Evolutionary conservation across 805 yeast species (phyloP).

Genomic region (Candida tammaniensis): DNA sequence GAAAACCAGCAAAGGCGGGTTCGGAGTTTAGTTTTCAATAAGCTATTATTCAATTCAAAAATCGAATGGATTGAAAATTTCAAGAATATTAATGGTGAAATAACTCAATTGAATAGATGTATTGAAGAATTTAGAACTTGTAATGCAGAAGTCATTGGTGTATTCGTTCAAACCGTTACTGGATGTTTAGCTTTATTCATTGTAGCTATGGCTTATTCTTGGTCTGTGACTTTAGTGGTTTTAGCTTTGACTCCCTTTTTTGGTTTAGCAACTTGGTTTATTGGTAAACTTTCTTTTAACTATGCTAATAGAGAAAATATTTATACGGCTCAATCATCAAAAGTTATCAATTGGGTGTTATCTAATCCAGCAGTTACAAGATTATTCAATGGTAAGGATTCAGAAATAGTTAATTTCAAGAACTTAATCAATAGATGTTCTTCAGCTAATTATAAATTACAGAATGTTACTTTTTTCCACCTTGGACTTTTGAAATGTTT

Average conservation of each 20-base stretch:
- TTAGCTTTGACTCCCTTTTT: slow-evolving; percentile 73
- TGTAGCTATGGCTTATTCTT: slow-evolving; percentile 72
- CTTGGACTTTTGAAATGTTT: slow-evolving; percentile 54
- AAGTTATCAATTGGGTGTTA: slow-evolving; percentile 68
- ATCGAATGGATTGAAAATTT: slow-evolving; percentile 61
- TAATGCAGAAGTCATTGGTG: slow-evolving; percentile 62
- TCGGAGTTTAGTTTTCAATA: slow-evolving; percentile 42
- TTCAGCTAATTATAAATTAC: slow-evolving; percentile 37
- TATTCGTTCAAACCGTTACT: slow-evolving; percentile 51
- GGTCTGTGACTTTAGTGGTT: slow-evolving; percentile 82
- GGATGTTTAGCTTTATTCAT: slow-evolving; percentile 54
- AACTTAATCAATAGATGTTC: slow-evolving; percentile 35
- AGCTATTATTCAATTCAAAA: slow-evolving; percentile 45
- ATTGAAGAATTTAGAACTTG: slow-evolving; percentile 72
- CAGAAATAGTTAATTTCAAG: slow-evolving; percentile 48
- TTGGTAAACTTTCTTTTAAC: slow-evolving; percentile 51
- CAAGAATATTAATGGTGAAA: slow-evolving; percentile 56
- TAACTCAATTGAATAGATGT: slow-evolving; percentile 66
- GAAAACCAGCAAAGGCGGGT: slow-evolving; percentile 64
- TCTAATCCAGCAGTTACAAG: slow-evolving; percentile 59
- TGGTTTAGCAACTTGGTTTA: slow-evolving; percentile 41
- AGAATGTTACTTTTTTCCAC: slow-evolving; percentile 54
- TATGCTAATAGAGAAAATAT: slow-evolving; percentile 57
- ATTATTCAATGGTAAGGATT: slow-evolving; percentile 51
- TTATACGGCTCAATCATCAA: slow-evolving; percentile 53